Base-by-base conservation (phyloP, 2,329 filamentous ascomycete genomes). In the Hortaea sp. region DNA sequence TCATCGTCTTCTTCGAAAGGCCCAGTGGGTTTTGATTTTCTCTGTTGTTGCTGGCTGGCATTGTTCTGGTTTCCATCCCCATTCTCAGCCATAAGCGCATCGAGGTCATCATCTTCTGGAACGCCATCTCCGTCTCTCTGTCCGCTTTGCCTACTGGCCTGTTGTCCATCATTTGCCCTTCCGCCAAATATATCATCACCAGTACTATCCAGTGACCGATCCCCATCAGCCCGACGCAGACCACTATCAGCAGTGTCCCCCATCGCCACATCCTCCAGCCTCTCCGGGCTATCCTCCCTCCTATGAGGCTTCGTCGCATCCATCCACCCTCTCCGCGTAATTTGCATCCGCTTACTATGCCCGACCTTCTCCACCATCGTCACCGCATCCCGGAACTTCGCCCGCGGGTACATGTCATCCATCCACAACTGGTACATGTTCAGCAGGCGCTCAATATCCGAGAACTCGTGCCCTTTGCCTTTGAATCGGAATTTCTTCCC, bases 391-490 rank as follows among this genome's bases (percentile, higher is more conserved):
- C 85, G 77, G 60, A 98, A 98, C 60, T 88, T 90, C 5, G 90
- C 92, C 60, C 94, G 88, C 9, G 92, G 92, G 60, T 89, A 98
- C 9, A 98, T 73, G 60, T 95, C 88, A 66, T 98, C 90, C 1
- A 98, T 83, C 92, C 92, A 98, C 46, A 95, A 68, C 63, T 97
- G 92, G 63, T 97, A 98, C 63, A 94, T 86, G 27, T 85, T 87
- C 41, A 98, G 74, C 27, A 98, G 75, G 11, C 82, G 79, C 0
- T 82, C 78, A 7, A 88, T 79, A 62, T 98, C 92, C 12, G 84
- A 82, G 66, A 92, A 97, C 82, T 98, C 92, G 63, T 97, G 87
- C 0, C 89, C 90, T 66, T 94, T 97, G 42, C 92, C 92, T 63
- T 90, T 94, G 56, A 95, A 80, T 53, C 79, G 86, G 13, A 95